Conservation (phyloP, 352 stramenopile genomes). For the Phytophthora cryptogea region DNA sequence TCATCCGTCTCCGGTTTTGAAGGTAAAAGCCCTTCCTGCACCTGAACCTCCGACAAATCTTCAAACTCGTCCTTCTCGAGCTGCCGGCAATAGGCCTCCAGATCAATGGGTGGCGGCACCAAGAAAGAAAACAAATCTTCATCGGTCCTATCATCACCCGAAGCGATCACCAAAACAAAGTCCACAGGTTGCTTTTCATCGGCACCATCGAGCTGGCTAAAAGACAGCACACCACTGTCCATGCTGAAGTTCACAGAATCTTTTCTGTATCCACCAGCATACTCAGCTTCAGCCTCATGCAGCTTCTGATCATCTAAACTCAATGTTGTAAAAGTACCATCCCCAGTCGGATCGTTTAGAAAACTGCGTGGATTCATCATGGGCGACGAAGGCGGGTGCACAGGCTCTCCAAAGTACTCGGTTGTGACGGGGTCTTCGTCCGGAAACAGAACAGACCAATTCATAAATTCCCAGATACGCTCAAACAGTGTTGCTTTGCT, state of each 20-base stretch:
- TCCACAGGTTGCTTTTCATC: constrained; percentile 58
- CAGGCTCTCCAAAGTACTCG: constrained; percentile 71
- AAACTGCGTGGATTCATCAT: constrained; percentile 48
- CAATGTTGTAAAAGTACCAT: constrained; percentile 10
- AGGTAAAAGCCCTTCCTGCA: constrained; percentile 9
- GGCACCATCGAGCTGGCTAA: constrained; percentile 21
- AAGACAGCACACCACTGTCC: constrained; percentile 11
- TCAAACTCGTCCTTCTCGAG: constrained; percentile 72
- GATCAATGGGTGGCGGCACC: constrained; percentile 78
- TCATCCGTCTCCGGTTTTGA: constrained; percentile 16
- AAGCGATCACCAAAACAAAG: constrained; percentile 86
- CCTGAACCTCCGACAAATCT: constrained; percentile 21
- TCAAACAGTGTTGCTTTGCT: constrained; percentile 84
- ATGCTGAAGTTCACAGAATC: constrained; percentile 23
- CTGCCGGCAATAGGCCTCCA: constrained; percentile 79
- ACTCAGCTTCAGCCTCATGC: constrained; percentile 13
- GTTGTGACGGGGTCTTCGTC: constrained; percentile 68
- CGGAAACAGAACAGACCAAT: constrained; percentile 66
- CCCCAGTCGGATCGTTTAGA: constrained; percentile 15
- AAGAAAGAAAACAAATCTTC: constrained; percentile 84
- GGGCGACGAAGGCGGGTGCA: constrained; percentile 50
- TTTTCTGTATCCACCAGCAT: constrained; percentile 17
- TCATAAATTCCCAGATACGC: constrained; percentile 87
- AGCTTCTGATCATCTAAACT: constrained; percentile 18
- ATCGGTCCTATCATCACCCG: constrained; percentile 80